Evolutionary conservation across 78 protist genomes (phyloP).

Genomic region (Goniomonas avonlea): DNA sequence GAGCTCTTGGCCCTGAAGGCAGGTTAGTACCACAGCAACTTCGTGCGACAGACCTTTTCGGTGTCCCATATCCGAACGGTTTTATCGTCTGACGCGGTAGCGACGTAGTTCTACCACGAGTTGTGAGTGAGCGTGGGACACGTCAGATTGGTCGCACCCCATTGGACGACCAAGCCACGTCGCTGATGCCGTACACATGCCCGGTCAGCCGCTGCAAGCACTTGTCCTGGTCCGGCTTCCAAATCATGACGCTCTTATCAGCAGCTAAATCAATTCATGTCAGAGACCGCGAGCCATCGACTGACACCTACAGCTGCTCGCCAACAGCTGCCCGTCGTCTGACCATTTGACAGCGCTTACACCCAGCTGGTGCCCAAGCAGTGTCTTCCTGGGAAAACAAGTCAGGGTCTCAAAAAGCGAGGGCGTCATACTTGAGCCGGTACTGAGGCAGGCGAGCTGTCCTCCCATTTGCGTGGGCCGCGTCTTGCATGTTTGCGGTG

Average conservation of each 20-base stretch:
- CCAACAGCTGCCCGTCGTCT: conserved; percentile 74
- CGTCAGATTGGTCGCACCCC: neutral
- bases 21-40: neutral
- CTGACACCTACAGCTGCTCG: conserved; percentile 61
- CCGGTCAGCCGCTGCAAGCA: conserved; percentile 30
- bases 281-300: neutral
- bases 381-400: neutral
- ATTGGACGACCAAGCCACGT: conserved; percentile 59
- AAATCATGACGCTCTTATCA: conserved; percentile 40
- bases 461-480: too few relatives aligned
- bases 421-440: too few relatives aligned
- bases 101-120: conserved; percentile 32
- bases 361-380: conserved; percentile 69
- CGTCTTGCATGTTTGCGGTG: too few relatives aligned
- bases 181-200: conserved; percentile 63
- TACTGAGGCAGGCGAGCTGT: too few relatives aligned
- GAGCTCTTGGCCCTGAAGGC: conserved; percentile 20
- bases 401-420: too few relatives aligned
- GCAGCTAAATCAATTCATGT: conserved; percentile 42
- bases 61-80: conserved; percentile 71
- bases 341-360: conserved; percentile 78
- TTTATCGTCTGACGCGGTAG: conserved; percentile 76
- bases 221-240: neutral
- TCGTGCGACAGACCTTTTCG: conserved; percentile 26
- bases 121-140: neutral